These are phyloP conservation scores for Hordeum marinum DNA, from an alignment of 176 grass and related monocot species.

Conservation along the genomic window DNA sequence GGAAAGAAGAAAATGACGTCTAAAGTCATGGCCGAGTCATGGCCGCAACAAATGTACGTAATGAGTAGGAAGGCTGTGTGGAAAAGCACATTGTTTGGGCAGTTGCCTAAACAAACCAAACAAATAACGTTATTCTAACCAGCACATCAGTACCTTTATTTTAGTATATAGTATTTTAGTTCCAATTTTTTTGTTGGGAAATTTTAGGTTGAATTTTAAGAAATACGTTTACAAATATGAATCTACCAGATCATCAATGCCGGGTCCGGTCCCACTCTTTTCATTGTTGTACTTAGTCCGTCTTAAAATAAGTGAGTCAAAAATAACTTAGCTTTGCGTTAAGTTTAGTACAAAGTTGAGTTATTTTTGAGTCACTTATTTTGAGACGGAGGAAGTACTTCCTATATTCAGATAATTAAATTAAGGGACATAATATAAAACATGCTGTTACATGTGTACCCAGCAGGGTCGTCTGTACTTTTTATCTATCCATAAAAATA, in stretches of 20 bases:
- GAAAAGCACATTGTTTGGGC: not conserved
- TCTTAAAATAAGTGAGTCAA: no score
- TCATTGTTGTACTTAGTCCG: not conserved
- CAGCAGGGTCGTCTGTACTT: no score
- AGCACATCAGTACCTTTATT: not conserved
- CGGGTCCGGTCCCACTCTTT: not conserved
- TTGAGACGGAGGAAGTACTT: no score
- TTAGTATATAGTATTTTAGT: not conserved
- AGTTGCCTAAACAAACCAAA: not conserved
- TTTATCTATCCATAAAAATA: not conserved
- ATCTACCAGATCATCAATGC: no score
- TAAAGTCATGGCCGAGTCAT: not conserved
- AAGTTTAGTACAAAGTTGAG: no score
- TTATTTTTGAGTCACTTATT: no score
- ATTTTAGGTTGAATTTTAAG: no score
- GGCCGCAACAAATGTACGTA: not conserved
- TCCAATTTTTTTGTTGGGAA: no score
- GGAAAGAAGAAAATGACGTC: slow-evolving; percentile 2
- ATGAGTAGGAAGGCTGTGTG: not conserved
- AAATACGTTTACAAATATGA: not conserved
- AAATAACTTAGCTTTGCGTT: no score
- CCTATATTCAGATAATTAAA: not conserved
- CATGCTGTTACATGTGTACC: not conserved
- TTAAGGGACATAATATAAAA: no score
- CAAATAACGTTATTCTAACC: not conserved